These are phyloP conservation scores for Phaeodactylum tricornutum DNA, from an alignment of 108 stramenopile species.

Conservation along the genomic window DNA sequence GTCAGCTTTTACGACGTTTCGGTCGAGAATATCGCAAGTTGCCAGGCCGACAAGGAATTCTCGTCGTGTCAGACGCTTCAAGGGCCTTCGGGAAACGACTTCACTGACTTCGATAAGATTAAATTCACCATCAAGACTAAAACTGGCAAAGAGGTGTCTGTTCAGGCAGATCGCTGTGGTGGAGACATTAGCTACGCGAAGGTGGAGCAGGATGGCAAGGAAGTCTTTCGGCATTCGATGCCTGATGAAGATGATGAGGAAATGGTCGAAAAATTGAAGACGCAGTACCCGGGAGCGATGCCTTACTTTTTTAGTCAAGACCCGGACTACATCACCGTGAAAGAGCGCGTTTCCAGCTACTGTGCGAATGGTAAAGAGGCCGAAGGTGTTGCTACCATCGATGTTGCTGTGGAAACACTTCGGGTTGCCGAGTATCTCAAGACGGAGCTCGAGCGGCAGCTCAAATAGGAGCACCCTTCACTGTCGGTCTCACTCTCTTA, in stretches of 20 bases:
- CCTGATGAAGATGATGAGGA: conserved; percentile 83
- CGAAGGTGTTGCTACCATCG: conserved; percentile 80
- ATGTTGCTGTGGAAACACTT: conserved; percentile 78
- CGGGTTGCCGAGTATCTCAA: conserved; percentile 85
- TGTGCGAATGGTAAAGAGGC: conserved; percentile 59
- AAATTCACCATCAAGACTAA: conserved; percentile 92
- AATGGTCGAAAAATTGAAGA: conserved; percentile 44
- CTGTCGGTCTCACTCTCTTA: too few relatives aligned
- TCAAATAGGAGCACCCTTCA: too few relatives aligned
- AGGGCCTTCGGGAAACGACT: conserved; percentile 68
- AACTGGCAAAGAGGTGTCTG: conserved; percentile 76
- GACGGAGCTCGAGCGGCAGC: conserved; percentile 68
- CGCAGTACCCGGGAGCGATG: conserved; percentile 80
- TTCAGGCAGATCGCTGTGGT: conserved; percentile 82
- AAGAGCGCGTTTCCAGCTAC: conserved; percentile 76
- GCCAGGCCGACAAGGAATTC: conserved; percentile 81
- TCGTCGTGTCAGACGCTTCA: conserved; percentile 66
- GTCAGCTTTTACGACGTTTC: conserved; percentile 85
- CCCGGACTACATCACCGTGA: conserved; percentile 87
- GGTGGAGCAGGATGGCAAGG: conserved; percentile 64
- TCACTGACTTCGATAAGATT: conserved; percentile 87
- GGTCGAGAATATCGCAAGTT: conserved; percentile 75
- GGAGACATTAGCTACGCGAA: conserved; percentile 74
- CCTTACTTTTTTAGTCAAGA: conserved; percentile 89
- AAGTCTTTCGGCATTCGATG: conserved; percentile 83